Percentiles rank a stretch among this genome's conserved stretches.
phyloP scores from a whole-genome alignment of 768 basidiomycete species.

The Lactarius vividus region DNA sequence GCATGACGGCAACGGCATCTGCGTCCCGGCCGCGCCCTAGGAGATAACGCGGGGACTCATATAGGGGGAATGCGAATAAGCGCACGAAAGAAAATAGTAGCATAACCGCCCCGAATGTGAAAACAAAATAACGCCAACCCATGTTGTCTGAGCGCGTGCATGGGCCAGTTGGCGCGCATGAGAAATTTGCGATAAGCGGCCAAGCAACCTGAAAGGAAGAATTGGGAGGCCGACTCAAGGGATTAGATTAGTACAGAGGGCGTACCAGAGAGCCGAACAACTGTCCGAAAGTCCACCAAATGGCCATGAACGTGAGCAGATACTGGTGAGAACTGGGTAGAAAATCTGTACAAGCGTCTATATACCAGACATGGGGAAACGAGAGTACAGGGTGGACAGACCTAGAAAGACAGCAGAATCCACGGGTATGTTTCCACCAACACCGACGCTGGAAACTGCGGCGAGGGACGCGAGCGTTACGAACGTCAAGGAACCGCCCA shows the following conservation, averaged over 20 bases:
- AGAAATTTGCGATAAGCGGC: constrained; percentile 56
- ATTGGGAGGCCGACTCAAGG: background rate
- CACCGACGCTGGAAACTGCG: constrained; percentile 47
- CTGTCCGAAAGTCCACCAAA: constrained; percentile 61
- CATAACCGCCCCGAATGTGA: constrained; percentile 51
- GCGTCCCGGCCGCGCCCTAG: constrained; percentile 52
- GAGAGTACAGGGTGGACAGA: constrained; percentile 21
- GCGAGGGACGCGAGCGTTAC: constrained; percentile 47
- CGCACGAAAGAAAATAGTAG: constrained; percentile 53
- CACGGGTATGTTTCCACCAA: constrained; percentile 58
- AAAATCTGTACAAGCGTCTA: constrained; percentile 39
- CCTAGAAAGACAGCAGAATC: constrained; percentile 53
- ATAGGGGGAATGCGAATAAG: constrained; percentile 50
- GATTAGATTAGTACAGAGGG: background rate
- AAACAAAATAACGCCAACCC: constrained; percentile 63
- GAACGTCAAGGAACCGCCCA: constrained; percentile 48
- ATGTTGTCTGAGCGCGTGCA: constrained; percentile 50
- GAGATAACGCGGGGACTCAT: constrained; percentile 59
- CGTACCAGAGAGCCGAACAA: constrained; percentile 47
- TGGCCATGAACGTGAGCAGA: constrained; percentile 52
- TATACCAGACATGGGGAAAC: background rate
- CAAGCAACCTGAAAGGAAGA: constrained; percentile 46
- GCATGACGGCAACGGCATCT: constrained; percentile 49
- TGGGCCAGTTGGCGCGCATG: constrained; percentile 40
- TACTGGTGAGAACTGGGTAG: constrained; percentile 56